Evolutionary conservation across 331 rosid species (phyloP), one percentile per base, ranked within the genome.

Genomic region (Phaseolus coccineus): DNA sequence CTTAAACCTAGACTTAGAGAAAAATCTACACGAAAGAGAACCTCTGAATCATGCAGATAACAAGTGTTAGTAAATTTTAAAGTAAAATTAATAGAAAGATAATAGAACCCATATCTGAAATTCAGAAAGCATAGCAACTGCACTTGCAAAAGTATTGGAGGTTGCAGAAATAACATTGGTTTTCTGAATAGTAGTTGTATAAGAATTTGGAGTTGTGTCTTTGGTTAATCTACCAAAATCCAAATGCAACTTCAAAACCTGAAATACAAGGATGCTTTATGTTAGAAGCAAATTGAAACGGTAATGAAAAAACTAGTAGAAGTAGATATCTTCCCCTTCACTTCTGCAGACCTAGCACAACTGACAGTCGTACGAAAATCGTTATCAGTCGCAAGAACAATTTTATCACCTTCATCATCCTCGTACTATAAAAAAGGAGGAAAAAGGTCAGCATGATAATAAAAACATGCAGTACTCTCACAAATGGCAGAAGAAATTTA

Each of bases 211-310:
- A 48, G 51, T 16, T 25, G 24, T 63, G 58, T 70, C 57, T 71
- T 81, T 85, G 44, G 65, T 52, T 33, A 87, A 87, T 77, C 87
- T 84, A 4, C 87, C 77, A 51, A 80, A 90, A 67, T 92, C 97
- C 90, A 95, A 80, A 85, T 93, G 93, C 87, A 95, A 83, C 86
- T 91, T 95, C 75, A 95, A 81, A 46, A 84, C 91, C 97, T 95
- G 91, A 71, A 78, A 84, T 59, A 66, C 56, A 56, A 25, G 77
- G 24, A 47, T 50, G 47, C 30, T 67, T 25, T 14, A 58, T 50
- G 5, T 25, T 30, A 58, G 71, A 35, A 77, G 25, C 42, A 77
- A 19, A 19, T 19, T 19, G 22, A 19, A 19, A 19, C 0, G 22
- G 22, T 19, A 19, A 19, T 19, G 22, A 19, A 19, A 19, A 19